A percentile compares a stretch with the other conserved stretches of the same genome.
Evolutionary conservation across 257 asterid species (phyloP).

Genomic region (Knoxia roxburghii): DNA sequence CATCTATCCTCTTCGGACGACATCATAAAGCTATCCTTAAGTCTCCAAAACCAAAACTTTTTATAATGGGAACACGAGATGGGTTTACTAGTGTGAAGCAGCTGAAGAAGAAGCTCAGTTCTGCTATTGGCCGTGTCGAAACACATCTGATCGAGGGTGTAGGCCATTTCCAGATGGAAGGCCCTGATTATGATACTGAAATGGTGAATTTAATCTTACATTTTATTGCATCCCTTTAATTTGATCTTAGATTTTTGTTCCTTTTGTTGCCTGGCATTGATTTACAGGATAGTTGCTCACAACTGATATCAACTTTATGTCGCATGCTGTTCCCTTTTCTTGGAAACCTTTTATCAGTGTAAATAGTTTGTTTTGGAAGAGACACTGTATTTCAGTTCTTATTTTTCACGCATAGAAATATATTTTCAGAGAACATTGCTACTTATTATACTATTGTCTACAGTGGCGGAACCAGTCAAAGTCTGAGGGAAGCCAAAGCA

Average conservation of each 20-base stretch:
- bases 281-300: background rate
- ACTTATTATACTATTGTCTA: too few species aligned
- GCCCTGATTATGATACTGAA: slow-evolving; percentile 38
- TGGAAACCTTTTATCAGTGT: background rate
- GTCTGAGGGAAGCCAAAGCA: too few species aligned
- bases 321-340: background rate
- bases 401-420: background rate
- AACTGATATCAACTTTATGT: background rate
- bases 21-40: slow-evolving; percentile 38
- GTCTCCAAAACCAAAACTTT: slow-evolving; percentile 49
- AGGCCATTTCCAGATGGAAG: slow-evolving; percentile 55
- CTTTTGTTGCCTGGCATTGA: background rate
- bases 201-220: slow-evolving; percentile 38
- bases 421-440: background rate
- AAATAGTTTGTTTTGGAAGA: background rate
- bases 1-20: slow-evolving; percentile 52
- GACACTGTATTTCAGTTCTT: background rate
- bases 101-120: slow-evolving; percentile 41
- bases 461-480: too few species aligned
- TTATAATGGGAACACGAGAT: slow-evolving; percentile 53
- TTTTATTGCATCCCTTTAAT: slow-evolving; percentile 29
- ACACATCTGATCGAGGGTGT: slow-evolving; percentile 48
- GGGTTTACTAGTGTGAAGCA: slow-evolving; percentile 55
- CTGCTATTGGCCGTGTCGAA: slow-evolving; percentile 34
- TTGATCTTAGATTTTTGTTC: background rate